These are phyloP conservation scores for Hyaloscypha finlandica DNA, from an alignment of 495 filamentous ascomycete species.

Conservation along the genomic window DNA sequence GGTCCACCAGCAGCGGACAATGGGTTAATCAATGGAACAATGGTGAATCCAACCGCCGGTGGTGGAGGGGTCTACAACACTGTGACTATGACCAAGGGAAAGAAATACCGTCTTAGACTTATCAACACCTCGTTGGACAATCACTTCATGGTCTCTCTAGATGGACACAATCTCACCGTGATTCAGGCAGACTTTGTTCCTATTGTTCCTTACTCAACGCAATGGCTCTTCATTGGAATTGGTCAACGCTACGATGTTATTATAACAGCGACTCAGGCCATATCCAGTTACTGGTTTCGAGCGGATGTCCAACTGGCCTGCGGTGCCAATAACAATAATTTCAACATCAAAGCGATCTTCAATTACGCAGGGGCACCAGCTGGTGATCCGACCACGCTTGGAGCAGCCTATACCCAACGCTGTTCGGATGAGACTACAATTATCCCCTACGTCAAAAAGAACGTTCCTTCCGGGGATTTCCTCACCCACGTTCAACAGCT, in stretches of 20 bases:
- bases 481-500: not conserved
- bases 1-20: constrained; percentile 26
- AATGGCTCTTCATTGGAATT: constrained; percentile 57
- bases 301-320: constrained; percentile 30
- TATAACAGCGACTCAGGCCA: constrained; percentile 56
- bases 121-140: constrained; percentile 56
- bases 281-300: constrained; percentile 32
- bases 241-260: constrained; percentile 74
- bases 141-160: constrained; percentile 48
- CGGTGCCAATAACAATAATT: constrained; percentile 37
- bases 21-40: constrained; percentile 36
- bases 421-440: constrained; percentile 4
- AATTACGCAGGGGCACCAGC: constrained; percentile 41
- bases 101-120: constrained; percentile 44
- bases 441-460: constrained; percentile 3
- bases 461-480: constrained; percentile 1
- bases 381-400: constrained; percentile 3
- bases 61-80: constrained; percentile 11
- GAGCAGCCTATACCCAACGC: not conserved
- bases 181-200: constrained; percentile 52
- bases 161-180: constrained; percentile 49
- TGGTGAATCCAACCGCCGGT: constrained; percentile 26
- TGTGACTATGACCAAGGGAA: constrained; percentile 5
- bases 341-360: constrained; percentile 56
- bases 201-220: constrained; percentile 44